A percentile compares a stretch with the other conserved stretches of the same genome.
These are phyloP conservation scores for Podaxis sp. DNA, from an alignment of 768 basidiomycete genomes.

Conservation along the genomic window DNA sequence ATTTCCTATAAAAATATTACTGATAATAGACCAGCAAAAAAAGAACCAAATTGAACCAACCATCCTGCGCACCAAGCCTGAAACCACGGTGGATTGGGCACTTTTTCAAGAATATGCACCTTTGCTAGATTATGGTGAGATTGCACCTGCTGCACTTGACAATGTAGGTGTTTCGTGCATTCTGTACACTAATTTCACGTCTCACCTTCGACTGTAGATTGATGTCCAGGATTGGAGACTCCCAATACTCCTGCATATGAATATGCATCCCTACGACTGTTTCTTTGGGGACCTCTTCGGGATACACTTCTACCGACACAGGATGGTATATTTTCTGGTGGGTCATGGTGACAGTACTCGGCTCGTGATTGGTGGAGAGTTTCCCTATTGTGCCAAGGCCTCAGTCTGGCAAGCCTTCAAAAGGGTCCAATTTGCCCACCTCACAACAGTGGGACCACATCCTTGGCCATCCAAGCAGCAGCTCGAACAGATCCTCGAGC, in stretches of 20 bases:
- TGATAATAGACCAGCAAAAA: too few relatives aligned
- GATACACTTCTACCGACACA: background rate
- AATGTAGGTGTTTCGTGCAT: background rate
- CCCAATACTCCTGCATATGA: background rate
- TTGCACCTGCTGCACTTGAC: background rate
- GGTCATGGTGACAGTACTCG: background rate
- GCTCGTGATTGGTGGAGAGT: background rate
- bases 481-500: background rate
- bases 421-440: background rate
- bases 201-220: background rate
- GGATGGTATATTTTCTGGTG: background rate
- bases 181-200: background rate
- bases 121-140: background rate
- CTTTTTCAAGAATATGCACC: background rate
- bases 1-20: too few relatives aligned
- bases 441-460: background rate
- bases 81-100: background rate
- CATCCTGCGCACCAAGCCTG: background rate
- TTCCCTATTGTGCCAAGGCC: background rate
- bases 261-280: background rate
- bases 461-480: background rate
- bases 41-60: too few relatives aligned
- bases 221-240: background rate
- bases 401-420: background rate
- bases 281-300: background rate